These are phyloP conservation scores for Corchorus capsularis DNA, from an alignment of 345 rosid species.

Conservation along the genomic window DNA sequence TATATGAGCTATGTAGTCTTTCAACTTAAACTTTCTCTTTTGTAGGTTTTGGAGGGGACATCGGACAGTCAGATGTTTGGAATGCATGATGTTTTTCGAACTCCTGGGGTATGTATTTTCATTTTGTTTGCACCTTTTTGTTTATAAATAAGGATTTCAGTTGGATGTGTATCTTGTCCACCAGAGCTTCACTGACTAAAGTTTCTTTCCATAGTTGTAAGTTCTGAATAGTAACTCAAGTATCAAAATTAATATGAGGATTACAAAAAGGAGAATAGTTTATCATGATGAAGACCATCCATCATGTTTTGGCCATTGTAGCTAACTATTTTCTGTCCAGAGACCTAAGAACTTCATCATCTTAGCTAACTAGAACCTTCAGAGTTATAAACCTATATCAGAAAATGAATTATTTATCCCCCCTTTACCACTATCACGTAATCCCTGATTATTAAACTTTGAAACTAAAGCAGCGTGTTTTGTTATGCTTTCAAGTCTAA, in stretches of 20 bases:
- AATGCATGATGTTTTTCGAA: conserved; percentile 55
- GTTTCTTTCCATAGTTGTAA: neutral
- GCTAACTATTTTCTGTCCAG: neutral
- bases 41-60: conserved; percentile 61
- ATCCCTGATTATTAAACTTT: neutral
- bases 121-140: neutral
- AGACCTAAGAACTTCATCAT: neutral
- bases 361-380: neutral
- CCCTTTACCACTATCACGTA: neutral
- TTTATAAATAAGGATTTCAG: neutral
- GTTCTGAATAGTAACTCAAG: neutral
- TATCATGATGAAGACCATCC: neutral
- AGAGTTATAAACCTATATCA: neutral
- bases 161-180: neutral
- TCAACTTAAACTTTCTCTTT: conserved; percentile 22
- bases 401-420: neutral
- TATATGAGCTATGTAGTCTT: neutral
- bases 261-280: neutral
- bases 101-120: conserved; percentile 73
- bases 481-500: neutral
- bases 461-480: neutral
- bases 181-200: no score
- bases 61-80: conserved; percentile 46
- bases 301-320: neutral
- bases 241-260: neutral